Base-by-base conservation (phyloP, 371 early-diverging fungal genomes). In the Mycotypha africana region DNA sequence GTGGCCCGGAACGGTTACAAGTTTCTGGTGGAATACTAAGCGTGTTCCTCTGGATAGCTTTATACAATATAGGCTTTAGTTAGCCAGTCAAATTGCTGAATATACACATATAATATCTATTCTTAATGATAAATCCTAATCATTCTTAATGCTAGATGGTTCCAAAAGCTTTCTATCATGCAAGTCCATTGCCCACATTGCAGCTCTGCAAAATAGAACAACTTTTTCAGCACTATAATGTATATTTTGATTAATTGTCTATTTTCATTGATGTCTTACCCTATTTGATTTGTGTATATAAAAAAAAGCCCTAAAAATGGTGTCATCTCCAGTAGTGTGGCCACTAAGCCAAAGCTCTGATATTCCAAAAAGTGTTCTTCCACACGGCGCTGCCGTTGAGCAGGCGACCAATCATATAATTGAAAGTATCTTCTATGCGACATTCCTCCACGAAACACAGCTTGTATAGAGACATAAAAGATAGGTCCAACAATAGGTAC, bases 121-220 rank as follows among this genome's bases (percentile, higher is more conserved):
- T n/a, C n/a, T n/a, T n/a, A n/a, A n/a, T n/a, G n/a, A n/a, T n/a
- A n/a, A n/a, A n/a, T n/a, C 5, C 28, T 28, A 28, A 8, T 28
- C 28, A 8, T 28, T 28, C 28, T 28, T 28, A n/a, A n/a, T n/a
- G n/a, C n/a, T n/a, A n/a, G n/a, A n/a, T 28, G 28, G 28, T 11
- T 28, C 28, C 8, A 28, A 11, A 8, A 60, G 14, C 8, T 53
- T 53, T 9, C 30, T 33, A 28, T 58, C 52, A 40, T 58, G 58
- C n/a, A 62, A 34, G 49, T 69, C 70, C 60, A 62, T 60, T 8
- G 60, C 53, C 70, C 70, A 69, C 39, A 69, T 50, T 15, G 70
- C 70, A 36, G 62, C 70, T 5, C 68, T 67, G 46, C 11, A 10
- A 34, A 26, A 20, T 21, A 10, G 8, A 24, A 30, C 20, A 16